Conservation (phyloP, 129 eudicot genomes). For the Lonicera japonica region DNA sequence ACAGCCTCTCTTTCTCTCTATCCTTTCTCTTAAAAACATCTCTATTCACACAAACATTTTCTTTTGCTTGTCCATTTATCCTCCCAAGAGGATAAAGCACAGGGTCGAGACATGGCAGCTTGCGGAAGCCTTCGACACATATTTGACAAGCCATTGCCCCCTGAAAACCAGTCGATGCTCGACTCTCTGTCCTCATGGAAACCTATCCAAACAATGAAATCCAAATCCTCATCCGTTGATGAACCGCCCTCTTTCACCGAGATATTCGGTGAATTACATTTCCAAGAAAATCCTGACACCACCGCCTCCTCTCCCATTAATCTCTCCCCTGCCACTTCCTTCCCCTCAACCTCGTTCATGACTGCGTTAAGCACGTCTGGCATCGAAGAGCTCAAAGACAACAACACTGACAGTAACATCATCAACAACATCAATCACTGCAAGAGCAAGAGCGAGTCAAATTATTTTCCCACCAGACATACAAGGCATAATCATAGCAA, state of each 20-base stretch:
- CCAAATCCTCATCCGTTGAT: background rate
- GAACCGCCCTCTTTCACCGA: slow-evolving; percentile 28
- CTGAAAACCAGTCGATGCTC: slow-evolving; percentile 24
- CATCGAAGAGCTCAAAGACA: background rate
- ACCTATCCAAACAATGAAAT: slow-evolving; percentile 21
- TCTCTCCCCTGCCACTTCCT: background rate
- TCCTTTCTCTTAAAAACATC: background rate
- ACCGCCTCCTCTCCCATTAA: slow-evolving; percentile 4
- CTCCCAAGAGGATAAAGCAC: no score
- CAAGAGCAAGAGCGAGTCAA: background rate
- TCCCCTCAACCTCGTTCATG: background rate
- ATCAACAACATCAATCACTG: no score
- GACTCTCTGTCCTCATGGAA: slow-evolving; percentile 54
- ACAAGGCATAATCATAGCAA: slow-evolving; percentile 24
- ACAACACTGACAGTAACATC: background rate
- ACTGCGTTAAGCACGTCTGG: background rate
- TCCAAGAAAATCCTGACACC: slow-evolving; percentile 26
- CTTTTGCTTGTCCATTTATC: slow-evolving; percentile 8
- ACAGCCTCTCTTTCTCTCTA: slow-evolving; percentile 23
- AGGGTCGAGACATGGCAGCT: slow-evolving; percentile 54
- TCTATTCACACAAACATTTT: slow-evolving; percentile 14
- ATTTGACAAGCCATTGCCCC: slow-evolving; percentile 49
- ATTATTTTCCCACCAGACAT: slow-evolving; percentile 8
- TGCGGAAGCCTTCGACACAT: slow-evolving; percentile 72
- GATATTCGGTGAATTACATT: slow-evolving; percentile 48